Evolutionary conservation across 2,329 filamentous ascomycete genomes (phyloP).

Genomic region (Pseudocercospora eumusae): DNA sequence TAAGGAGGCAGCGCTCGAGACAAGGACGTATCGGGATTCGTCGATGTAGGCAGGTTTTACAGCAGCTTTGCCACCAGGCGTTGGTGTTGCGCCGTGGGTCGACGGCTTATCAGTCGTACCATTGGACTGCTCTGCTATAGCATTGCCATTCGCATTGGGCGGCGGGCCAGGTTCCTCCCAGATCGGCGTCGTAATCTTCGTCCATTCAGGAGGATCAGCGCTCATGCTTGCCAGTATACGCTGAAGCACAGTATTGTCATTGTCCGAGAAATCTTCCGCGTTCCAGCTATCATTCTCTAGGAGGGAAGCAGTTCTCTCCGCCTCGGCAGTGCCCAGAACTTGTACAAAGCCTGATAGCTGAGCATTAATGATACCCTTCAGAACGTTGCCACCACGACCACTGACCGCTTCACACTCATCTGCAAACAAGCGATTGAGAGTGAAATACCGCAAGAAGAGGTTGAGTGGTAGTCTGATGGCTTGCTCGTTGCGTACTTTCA

Average conservation of each 20-base stretch:
- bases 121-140: conserved; percentile 10
- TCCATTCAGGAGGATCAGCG: conserved; percentile 68
- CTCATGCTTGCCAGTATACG: conserved; percentile 70
- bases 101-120: conserved; percentile 16
- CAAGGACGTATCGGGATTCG: conserved; percentile 80
- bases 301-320: conserved; percentile 70
- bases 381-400: conserved; percentile 70
- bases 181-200: conserved; percentile 54
- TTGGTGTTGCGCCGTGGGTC: conserved; percentile 24
- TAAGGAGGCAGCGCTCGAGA: conserved; percentile 78
- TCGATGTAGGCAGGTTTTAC: conserved; percentile 68
- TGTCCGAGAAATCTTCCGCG: conserved; percentile 71
- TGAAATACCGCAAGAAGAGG: conserved; percentile 79
- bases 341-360: conserved; percentile 82
- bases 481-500: conserved; percentile 76
- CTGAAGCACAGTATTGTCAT: conserved; percentile 61
- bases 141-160: conserved; percentile 38
- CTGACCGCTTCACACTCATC: conserved; percentile 86
- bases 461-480: conserved; percentile 66
- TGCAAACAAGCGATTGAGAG: conserved; percentile 76
- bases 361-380: conserved; percentile 77
- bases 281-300: conserved; percentile 83
- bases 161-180: conserved; percentile 46
- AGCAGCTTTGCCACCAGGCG: conserved; percentile 25
- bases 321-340: conserved; percentile 68